A percentile compares a stretch with the other conserved stretches of the same genome.
phyloP scores from a whole-genome alignment of 2,329 filamentous ascomycete species.

The Chaetomium strumarium region DNA sequence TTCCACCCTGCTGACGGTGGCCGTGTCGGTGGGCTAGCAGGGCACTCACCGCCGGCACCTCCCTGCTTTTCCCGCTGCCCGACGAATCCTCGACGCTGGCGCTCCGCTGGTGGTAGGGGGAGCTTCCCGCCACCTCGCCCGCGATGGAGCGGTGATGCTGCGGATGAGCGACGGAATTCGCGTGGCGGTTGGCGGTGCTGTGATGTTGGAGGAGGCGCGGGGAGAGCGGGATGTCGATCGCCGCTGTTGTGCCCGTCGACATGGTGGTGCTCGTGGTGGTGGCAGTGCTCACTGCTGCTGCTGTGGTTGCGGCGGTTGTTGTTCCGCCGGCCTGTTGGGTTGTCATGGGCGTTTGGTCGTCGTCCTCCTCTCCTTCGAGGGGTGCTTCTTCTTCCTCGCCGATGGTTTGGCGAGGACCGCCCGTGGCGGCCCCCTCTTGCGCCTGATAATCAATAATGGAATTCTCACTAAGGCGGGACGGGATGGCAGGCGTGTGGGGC shows the following conservation, averaged over 20 bases:
- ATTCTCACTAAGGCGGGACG: slow-evolving; percentile 86
- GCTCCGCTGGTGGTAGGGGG: slow-evolving; percentile 55
- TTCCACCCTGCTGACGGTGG: neutral
- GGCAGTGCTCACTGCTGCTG: slow-evolving; percentile 31
- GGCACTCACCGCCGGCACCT: slow-evolving; percentile 59
- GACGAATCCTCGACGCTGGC: slow-evolving; percentile 58
- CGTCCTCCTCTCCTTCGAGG: slow-evolving; percentile 30
- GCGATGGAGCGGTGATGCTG: slow-evolving; percentile 45
- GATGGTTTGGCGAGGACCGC: slow-evolving; percentile 25
- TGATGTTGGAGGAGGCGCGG: slow-evolving; percentile 49
- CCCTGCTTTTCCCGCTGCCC: slow-evolving; percentile 39
- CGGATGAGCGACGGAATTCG: slow-evolving; percentile 56
- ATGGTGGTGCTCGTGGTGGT: slow-evolving; percentile 28
- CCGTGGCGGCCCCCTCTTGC: slow-evolving; percentile 26
- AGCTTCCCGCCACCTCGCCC: slow-evolving; percentile 44
- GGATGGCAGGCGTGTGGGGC: slow-evolving; percentile 87
- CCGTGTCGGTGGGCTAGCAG: slow-evolving; percentile 46
- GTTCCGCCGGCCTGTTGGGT: slow-evolving; percentile 20
- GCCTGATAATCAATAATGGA: slow-evolving; percentile 66
- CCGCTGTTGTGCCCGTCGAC: slow-evolving; percentile 50
- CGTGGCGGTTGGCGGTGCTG: slow-evolving; percentile 52
- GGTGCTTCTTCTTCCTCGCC: slow-evolving; percentile 24
- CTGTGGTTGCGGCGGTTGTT: slow-evolving; percentile 21
- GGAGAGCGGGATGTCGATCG: slow-evolving; percentile 69
- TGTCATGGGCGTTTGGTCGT: slow-evolving; percentile 30